Conservation (phyloP, 768 basidiomycete genomes). For the Kockovaella imperatae region DNA sequence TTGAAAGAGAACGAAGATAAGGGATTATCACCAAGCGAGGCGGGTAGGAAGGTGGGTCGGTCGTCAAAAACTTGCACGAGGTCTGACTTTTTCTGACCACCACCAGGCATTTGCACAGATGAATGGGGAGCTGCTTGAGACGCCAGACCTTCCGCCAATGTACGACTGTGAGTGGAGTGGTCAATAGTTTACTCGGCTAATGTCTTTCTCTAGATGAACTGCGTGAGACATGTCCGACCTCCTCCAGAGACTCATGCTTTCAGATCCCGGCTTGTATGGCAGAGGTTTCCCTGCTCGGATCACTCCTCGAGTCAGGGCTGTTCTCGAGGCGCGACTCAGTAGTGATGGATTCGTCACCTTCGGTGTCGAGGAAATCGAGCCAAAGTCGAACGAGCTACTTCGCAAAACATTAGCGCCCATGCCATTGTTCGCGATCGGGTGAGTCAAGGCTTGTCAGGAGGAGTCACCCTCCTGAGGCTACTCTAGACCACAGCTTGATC, state of each 20-base stretch:
- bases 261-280: too few species aligned
- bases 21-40: background rate
- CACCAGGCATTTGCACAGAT: background rate
- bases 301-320: background rate
- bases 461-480: too few species aligned
- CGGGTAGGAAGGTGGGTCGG: background rate
- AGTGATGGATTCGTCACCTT: background rate
- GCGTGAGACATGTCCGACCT: too few species aligned
- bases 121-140: background rate
- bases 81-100: background rate
- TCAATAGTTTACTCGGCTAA: background rate
- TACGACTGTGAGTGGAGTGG: slow-evolving; percentile 1
- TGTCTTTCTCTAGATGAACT: background rate
- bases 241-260: too few species aligned
- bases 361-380: background rate
- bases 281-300: background rate
- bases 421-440: background rate
- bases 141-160: slow-evolving; percentile 1
- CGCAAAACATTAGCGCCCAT: background rate
- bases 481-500: slow-evolving; percentile 1
- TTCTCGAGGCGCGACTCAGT: background rate
- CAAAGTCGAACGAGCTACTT: background rate
- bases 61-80: background rate
- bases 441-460: too few species aligned
- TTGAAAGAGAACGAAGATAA: background rate